Percentiles rank a stretch among this genome's conserved stretches.
Evolutionary conservation across 257 asterid genomes (phyloP).

Genomic region (Apocynum venetum): DNA sequence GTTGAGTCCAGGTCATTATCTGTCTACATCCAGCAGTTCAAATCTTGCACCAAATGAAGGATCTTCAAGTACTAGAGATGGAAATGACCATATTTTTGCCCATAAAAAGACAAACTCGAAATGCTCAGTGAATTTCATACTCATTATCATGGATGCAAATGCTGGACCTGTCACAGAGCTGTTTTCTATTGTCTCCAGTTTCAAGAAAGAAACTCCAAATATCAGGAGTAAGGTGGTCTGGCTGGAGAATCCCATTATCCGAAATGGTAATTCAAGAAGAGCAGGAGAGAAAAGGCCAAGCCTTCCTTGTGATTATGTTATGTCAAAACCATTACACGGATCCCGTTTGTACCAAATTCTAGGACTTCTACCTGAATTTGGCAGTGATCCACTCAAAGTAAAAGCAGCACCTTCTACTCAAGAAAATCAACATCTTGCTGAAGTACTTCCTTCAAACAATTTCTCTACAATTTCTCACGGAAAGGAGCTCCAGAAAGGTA

Average conservation of each 20-base stretch:
- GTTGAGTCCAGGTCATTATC: not conserved
- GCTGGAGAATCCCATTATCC: slow-evolving; percentile 11
- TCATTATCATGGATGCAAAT: slow-evolving; percentile 22
- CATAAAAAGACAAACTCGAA: slow-evolving; percentile 12
- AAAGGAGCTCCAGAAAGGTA: not conserved
- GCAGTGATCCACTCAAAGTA: slow-evolving; percentile 2
- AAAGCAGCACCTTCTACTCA: not conserved
- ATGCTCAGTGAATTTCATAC: slow-evolving; percentile 1
- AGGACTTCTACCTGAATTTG: slow-evolving; percentile 15
- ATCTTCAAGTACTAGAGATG: slow-evolving; percentile 12
- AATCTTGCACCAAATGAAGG: slow-evolving; percentile 4
- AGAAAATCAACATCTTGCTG: not conserved
- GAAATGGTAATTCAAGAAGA: not conserved
- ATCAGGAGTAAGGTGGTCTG: slow-evolving; percentile 13
- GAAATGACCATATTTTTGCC: not conserved
- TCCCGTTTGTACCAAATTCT: slow-evolving; percentile 9
- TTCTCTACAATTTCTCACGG: not conserved
- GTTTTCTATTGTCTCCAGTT: slow-evolving; percentile 11
- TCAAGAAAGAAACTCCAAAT: slow-evolving; percentile 11
- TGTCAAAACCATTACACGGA: slow-evolving; percentile 20
- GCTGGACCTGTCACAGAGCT: slow-evolving; percentile 10
- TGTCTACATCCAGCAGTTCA: not conserved
- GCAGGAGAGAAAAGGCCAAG: not conserved
- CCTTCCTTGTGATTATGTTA: slow-evolving; percentile 8
- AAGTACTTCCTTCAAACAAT: not conserved